A percentile compares a stretch with the other conserved stretches of the same genome.
These are phyloP conservation scores for Pisolithus sp. DNA, from an alignment of 768 basidiomycete species.

Conservation along the genomic window DNA sequence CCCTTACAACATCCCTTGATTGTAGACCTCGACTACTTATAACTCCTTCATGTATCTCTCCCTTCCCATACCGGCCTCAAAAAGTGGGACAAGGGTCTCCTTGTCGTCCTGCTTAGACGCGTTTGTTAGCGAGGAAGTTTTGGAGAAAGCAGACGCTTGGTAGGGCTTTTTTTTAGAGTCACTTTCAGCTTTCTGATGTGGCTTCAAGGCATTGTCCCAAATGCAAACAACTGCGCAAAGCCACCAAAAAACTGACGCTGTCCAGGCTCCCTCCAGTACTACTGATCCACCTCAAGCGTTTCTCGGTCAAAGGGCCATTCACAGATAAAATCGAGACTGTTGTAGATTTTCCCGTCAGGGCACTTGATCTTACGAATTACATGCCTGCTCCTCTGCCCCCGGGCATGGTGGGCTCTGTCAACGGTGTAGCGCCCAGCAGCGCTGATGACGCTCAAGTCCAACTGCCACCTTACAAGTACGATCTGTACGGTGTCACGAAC, in stretches of 20 bases:
- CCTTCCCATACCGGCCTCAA: conserved; percentile 73
- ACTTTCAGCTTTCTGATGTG: neutral
- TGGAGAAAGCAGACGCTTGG: conserved; percentile 95
- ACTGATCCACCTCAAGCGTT: conserved; percentile 87
- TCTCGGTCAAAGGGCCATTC: conserved; percentile 85
- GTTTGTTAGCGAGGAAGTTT: conserved; percentile 84
- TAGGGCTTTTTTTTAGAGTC: conserved; percentile 27
- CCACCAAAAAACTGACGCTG: conserved; percentile 81
- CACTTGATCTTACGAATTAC: conserved; percentile 65
- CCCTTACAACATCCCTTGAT: conserved; percentile 7
- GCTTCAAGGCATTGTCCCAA: conserved; percentile 83
- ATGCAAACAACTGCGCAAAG: conserved; percentile 84
- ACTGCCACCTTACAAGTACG: conserved; percentile 86
- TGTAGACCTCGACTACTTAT: conserved; percentile 92
- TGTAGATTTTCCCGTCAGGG: conserved; percentile 78
- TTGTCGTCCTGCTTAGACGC: conserved; percentile 81
- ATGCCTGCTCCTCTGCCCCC: conserved; percentile 78
- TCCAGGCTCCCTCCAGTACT: conserved; percentile 91
- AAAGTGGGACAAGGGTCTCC: conserved; percentile 51
- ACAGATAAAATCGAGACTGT: conserved; percentile 95
- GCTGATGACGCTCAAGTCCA: conserved; percentile 74
- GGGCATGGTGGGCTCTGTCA: conserved; percentile 46
- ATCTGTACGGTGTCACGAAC: conserved; percentile 93
- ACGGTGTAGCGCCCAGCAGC: conserved; percentile 20
- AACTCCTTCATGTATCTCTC: conserved; percentile 95